A percentile compares a stretch with the other conserved stretches of the same genome.
Evolutionary conservation across 257 asterid species (phyloP).

Genomic region (Sherardia arvensis): DNA sequence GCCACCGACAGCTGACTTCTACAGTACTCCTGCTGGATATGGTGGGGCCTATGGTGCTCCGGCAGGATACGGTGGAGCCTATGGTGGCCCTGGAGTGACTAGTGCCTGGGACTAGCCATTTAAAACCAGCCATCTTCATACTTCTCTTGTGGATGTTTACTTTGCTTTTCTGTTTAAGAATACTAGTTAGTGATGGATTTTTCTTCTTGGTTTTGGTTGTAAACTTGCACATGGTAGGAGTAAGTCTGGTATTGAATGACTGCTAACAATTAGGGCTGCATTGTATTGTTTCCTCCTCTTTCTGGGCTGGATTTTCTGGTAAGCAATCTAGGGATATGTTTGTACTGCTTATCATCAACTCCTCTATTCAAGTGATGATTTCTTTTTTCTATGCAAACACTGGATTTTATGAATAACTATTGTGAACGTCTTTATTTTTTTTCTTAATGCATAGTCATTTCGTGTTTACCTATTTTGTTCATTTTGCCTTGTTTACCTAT

Average conservation of each 20-base stretch:
- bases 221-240: conserved; percentile 20
- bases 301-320: not conserved
- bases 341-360: not conserved
- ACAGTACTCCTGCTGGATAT: conserved; percentile 14
- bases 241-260: conserved; percentile 18
- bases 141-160: conserved; percentile 10
- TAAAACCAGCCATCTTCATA: not conserved
- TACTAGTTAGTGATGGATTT: conserved; percentile 12
- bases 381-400: not conserved
- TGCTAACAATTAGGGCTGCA: conserved; percentile 20
- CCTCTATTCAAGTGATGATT: not conserved
- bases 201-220: conserved; percentile 11
- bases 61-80: conserved; percentile 45
- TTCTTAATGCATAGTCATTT: too few relatives aligned
- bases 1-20: conserved; percentile 32
- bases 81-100: conserved; percentile 51
- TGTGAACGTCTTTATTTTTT: too few relatives aligned
- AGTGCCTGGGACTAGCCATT: conserved; percentile 74
- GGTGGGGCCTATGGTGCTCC: conserved; percentile 30
- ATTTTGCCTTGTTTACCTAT: too few relatives aligned
- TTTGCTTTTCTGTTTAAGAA: not conserved
- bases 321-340: not conserved
- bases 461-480: too few relatives aligned
- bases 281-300: not conserved
- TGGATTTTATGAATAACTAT: not conserved